These are phyloP conservation scores for Hypholoma fasciculare DNA, from an alignment of 768 basidiomycete genomes.

Conservation along the genomic window DNA sequence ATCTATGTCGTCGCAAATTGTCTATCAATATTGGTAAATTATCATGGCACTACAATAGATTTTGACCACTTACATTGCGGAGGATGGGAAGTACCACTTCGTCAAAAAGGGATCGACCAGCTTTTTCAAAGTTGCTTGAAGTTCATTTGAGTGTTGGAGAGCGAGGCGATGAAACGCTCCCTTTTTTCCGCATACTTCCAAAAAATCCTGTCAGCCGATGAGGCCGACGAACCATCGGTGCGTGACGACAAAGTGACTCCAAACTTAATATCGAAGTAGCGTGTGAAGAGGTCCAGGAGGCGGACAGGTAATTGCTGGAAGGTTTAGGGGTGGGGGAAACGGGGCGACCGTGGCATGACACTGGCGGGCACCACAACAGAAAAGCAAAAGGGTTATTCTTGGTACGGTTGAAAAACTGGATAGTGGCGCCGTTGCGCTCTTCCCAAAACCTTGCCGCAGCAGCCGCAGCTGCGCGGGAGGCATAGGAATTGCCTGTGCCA, in stretches of 20 bases:
- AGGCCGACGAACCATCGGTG: slow-evolving; percentile 73
- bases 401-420: slow-evolving; percentile 85
- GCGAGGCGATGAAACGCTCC: slow-evolving; percentile 48
- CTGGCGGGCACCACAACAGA: slow-evolving; percentile 55
- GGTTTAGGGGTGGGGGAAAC: slow-evolving; percentile 56
- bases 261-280: slow-evolving; percentile 67
- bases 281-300: slow-evolving; percentile 75
- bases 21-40: slow-evolving; percentile 37
- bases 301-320: slow-evolving; percentile 71
- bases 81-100: slow-evolving; percentile 84
- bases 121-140: slow-evolving; percentile 59
- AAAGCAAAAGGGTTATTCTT: slow-evolving; percentile 92
- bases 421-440: slow-evolving; percentile 32
- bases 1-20: slow-evolving; percentile 82
- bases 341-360: slow-evolving; percentile 27
- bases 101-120: slow-evolving; percentile 71
- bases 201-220: slow-evolving; percentile 82
- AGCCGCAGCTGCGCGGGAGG: slow-evolving; percentile 26
- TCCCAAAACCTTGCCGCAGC: slow-evolving; percentile 22
- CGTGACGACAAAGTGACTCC: slow-evolving; percentile 77
- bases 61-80: slow-evolving; percentile 53
- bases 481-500: slow-evolving; percentile 51
- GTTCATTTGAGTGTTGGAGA: slow-evolving; percentile 49
- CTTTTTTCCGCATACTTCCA: slow-evolving; percentile 67
- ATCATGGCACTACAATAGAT: background rate